Percentiles rank a stretch among this genome's conserved stretches.
Conservation (phyloP, 192 early-diverging fungal genomes). For the Mortierella hygrophila region DNA sequence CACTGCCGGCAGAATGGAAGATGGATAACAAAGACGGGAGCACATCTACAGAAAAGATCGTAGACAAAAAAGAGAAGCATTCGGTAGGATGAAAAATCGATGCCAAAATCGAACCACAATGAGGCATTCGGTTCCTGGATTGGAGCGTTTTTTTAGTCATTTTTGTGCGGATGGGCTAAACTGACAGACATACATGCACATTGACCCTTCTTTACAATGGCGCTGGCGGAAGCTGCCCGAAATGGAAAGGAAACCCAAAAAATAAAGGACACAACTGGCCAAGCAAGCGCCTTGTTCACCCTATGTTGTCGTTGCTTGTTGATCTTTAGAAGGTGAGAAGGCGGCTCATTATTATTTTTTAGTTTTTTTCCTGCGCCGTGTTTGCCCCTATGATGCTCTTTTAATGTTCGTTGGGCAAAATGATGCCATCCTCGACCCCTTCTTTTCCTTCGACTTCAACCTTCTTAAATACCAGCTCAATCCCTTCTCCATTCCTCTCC, state of each 20-base stretch:
- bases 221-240: neutral
- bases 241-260: constrained; percentile 4
- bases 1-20: neutral
- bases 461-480: neutral
- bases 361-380: neutral
- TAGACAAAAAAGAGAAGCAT: neutral
- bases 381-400: neutral
- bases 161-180: neutral
- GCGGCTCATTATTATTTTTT: neutral
- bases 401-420: neutral
- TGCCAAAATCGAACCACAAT: neutral
- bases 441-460: neutral
- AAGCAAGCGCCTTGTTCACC: neutral
- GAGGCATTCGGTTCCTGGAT: neutral
- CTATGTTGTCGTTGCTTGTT: neutral
- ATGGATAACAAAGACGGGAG: neutral
- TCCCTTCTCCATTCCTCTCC: neutral
- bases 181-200: neutral
- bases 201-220: neutral
- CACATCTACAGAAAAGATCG: neutral
- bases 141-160: neutral
- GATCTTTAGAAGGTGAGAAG: too few species aligned
- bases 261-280: neutral
- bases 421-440: neutral
- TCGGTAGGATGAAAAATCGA: neutral